A percentile compares a stretch with the other conserved stretches of the same genome.
These are phyloP conservation scores for Populus alba DNA, from an alignment of 345 rosid genomes.

Conservation along the genomic window DNA sequence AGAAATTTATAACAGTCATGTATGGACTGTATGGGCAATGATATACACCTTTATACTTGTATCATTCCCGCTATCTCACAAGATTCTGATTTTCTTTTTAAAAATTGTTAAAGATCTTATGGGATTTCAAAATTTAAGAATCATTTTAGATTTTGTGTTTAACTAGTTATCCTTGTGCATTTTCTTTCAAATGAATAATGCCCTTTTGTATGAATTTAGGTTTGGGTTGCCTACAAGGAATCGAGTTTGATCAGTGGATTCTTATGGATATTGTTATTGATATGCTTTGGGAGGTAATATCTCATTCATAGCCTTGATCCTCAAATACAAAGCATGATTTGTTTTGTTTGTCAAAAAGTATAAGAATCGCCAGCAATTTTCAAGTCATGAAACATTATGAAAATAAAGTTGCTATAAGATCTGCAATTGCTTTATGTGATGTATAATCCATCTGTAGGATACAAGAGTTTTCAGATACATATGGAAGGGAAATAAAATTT, in stretches of 20 bases:
- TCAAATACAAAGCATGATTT: background rate
- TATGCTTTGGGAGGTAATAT: constrained; percentile 80
- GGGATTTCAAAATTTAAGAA: background rate
- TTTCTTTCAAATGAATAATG: constrained; percentile 2
- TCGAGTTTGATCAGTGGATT: constrained; percentile 57
- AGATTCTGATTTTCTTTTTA: background rate
- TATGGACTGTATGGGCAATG: background rate
- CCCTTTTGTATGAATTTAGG: constrained; percentile 27
- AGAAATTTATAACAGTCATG: background rate
- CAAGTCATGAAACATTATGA: background rate
- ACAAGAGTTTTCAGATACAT: background rate
- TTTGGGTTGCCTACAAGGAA: constrained; percentile 89
- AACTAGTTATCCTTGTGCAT: background rate
- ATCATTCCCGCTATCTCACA: background rate
- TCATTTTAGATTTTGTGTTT: background rate
- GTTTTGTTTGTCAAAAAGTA: background rate
- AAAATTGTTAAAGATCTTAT: background rate
- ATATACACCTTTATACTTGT: background rate
- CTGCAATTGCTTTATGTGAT: background rate
- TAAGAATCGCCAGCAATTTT: background rate
- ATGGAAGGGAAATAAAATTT: background rate
- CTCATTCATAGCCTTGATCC: background rate
- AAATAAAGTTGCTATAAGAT: background rate
- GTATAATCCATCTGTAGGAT: background rate
- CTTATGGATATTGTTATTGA: constrained; percentile 63